Conservation (phyloP, 108 stramenopile genomes). For the Nitzschia palea region DNA sequence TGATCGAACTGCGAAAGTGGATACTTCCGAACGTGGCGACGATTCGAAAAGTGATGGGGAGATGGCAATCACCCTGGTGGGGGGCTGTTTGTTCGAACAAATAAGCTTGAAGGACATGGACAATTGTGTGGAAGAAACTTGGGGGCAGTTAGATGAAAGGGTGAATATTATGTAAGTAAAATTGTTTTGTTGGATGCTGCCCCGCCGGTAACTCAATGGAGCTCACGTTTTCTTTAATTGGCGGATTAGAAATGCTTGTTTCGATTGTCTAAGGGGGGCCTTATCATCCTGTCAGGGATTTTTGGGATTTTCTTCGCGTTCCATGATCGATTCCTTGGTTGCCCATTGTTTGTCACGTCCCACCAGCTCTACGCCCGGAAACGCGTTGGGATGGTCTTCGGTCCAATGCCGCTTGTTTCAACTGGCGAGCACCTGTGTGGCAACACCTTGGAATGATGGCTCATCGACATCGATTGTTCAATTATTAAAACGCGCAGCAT, state of each 20-base stretch:
- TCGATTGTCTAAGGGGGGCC: conserved; percentile 16
- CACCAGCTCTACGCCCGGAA: not conserved
- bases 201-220: not conserved
- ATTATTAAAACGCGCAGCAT: conserved; percentile 11
- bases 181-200: not conserved
- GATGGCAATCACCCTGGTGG: conserved; percentile 28
- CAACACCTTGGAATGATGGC: conserved; percentile 52
- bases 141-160: conserved; percentile 37
- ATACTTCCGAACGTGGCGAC: not conserved
- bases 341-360: conserved; percentile 5
- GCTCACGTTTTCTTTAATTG: not conserved
- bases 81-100: conserved; percentile 49
- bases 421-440: conserved; percentile 22
- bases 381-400: conserved; percentile 9
- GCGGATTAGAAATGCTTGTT: conserved; percentile 2
- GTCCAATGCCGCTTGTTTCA: conserved; percentile 19
- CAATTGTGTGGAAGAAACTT: conserved; percentile 14
- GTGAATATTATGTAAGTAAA: conserved; percentile 18
- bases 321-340: conserved; percentile 42
- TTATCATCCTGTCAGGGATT: conserved; percentile 23
- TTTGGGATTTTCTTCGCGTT: conserved; percentile 16
- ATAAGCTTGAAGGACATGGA: not conserved
- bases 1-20: conserved; percentile 12
- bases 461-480: conserved; percentile 17
- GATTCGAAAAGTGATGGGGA: conserved; percentile 13